Conservation (phyloP, 129 eudicot species). For the Chrysanthemum lavandulifolium region DNA sequence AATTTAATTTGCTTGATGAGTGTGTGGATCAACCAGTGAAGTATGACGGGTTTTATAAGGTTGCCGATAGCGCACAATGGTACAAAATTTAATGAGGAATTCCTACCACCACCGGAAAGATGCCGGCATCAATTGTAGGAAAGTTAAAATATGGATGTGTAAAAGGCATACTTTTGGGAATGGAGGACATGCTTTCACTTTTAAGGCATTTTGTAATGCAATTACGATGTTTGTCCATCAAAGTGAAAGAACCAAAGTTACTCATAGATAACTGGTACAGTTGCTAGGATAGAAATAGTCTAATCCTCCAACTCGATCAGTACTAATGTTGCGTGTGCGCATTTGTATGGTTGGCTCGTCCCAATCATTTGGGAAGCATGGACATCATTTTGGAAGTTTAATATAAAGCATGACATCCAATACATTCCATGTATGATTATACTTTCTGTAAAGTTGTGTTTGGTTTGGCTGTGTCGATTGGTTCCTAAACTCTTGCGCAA, state of each 20-base stretch:
- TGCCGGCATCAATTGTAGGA: constrained; percentile 21
- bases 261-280: constrained; percentile 21
- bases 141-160: constrained; percentile 17
- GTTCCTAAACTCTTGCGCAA: no score
- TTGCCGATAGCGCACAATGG: constrained; percentile 11
- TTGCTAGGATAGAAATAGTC: constrained; percentile 20
- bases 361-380: constrained; percentile 1
- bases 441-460: neutral
- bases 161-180: constrained; percentile 28
- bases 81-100: constrained; percentile 31
- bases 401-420: neutral
- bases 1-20: neutral
- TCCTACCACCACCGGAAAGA: constrained; percentile 33
- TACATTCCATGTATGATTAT: neutral
- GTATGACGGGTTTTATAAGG: constrained; percentile 22
- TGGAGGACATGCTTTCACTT: constrained; percentile 27
- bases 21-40: constrained; percentile 9
- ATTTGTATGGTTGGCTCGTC: neutral
- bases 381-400: neutral
- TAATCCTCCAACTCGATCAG: neutral
- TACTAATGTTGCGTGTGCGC: neutral
- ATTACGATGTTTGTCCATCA: constrained; percentile 26
- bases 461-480: neutral
- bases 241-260: constrained; percentile 13
- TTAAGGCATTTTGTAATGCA: constrained; percentile 30